These are phyloP conservation scores for Glycine soja DNA, from an alignment of 306 rosid species.

Conservation along the genomic window DNA sequence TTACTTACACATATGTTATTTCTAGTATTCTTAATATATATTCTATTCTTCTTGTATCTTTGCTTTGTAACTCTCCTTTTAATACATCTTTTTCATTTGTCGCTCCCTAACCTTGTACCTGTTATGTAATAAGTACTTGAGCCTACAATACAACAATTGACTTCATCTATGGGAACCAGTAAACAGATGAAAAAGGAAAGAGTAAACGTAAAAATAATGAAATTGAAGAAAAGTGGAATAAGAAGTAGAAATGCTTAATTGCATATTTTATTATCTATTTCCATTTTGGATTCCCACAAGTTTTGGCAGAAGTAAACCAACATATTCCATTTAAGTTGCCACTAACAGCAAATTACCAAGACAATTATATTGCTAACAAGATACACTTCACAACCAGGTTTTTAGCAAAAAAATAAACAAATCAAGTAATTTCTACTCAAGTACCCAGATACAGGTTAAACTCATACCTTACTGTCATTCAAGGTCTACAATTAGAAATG, in stretches of 20 bases:
- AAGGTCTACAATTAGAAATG: conserved; percentile 99
- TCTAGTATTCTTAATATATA: background rate
- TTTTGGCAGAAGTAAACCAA: no score
- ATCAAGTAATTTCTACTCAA: conserved; percentile 11
- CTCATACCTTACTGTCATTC: conserved; percentile 89
- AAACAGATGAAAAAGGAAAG: no score
- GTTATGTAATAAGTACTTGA: no score
- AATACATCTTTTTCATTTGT: background rate
- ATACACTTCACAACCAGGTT: background rate
- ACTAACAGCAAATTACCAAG: conserved; percentile 9
- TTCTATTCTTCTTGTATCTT: background rate
- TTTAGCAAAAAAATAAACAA: conserved; percentile 23
- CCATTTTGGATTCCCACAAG: no score
- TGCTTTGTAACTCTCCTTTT: background rate
- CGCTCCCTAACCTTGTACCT: no score
- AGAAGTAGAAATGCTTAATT: no score
- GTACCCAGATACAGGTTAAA: conserved; percentile 21
- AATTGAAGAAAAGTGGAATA: no score
- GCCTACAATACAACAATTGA: no score
- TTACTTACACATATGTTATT: background rate
- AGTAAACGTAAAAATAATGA: no score
- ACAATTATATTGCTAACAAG: conserved; percentile 4
- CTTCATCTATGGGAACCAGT: no score
- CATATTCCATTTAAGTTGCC: background rate
- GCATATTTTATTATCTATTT: no score